Evolutionary conservation across 2,329 filamentous ascomycete species (phyloP).

Genomic region (Bertia moriformis): DNA sequence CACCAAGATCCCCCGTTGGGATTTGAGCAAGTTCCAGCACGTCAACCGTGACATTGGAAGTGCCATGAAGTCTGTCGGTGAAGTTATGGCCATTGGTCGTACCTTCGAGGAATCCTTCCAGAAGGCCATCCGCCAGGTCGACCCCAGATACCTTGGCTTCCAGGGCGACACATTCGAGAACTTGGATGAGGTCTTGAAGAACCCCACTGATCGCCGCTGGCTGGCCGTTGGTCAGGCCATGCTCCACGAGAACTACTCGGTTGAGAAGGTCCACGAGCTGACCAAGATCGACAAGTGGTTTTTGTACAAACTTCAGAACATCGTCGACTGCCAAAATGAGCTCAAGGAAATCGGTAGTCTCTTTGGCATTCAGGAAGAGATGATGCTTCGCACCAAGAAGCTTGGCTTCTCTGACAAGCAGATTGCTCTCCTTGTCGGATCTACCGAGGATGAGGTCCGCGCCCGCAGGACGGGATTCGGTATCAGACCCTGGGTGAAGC

Average conservation of each 20-base stretch:
- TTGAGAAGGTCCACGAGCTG: slow-evolving; percentile 80
- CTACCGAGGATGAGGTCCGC: slow-evolving; percentile 79
- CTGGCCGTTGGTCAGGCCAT: slow-evolving; percentile 94
- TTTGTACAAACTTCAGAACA: slow-evolving; percentile 93
- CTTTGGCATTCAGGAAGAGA: slow-evolving; percentile 72
- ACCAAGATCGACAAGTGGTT: slow-evolving; percentile 99
- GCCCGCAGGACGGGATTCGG: slow-evolving; percentile 72
- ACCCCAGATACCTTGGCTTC: slow-evolving; percentile 81
- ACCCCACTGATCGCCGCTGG: slow-evolving; percentile 94
- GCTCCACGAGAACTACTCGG: slow-evolving; percentile 89
- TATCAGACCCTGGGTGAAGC: slow-evolving; percentile 93
- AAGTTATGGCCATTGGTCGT: slow-evolving; percentile 97
- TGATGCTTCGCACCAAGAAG: slow-evolving; percentile 86
- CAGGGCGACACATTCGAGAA: slow-evolving; percentile 91
- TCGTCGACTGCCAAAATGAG: slow-evolving; percentile 78
- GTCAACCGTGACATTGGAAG: slow-evolving; percentile 95
- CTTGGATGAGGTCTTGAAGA: slow-evolving; percentile 74
- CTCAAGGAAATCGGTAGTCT: slow-evolving; percentile 74
- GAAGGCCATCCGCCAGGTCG: slow-evolving; percentile 94
- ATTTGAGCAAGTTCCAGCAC: slow-evolving; percentile 96
- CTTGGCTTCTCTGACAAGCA: slow-evolving; percentile 94
- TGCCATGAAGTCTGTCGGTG: slow-evolving; percentile 97
- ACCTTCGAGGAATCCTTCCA: slow-evolving; percentile 99
- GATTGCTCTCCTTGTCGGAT: slow-evolving; percentile 73
- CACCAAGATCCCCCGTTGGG: slow-evolving; percentile 97